Evolutionary conservation across 805 yeast genomes (phyloP), one percentile per base, ranked within the genome.

Genomic region (Wickerhamomyces hampshirensis): DNA sequence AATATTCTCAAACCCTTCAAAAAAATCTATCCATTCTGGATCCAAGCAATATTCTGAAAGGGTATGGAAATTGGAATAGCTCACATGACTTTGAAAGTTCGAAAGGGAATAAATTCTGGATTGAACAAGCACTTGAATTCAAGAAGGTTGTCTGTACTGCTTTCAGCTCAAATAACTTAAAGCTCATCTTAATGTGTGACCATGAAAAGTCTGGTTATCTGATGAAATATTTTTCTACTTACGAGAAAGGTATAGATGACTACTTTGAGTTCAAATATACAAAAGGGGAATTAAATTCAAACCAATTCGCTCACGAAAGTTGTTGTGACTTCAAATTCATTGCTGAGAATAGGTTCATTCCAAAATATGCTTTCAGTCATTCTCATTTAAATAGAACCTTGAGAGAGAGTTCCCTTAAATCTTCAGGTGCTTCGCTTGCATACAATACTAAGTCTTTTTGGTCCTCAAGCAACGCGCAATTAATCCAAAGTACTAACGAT

Each of bases 211-310:
- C 16, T 15, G 13, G 15, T 5, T 31, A 37, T 1, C 10, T 39
- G 7, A 13, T 17, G 6, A 5, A 21, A 2, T 14, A 11, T 13
- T 6, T 26, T 14, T 7, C 16, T 6, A 12, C 26, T 1, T 12
- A 9, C 4, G 30, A 8, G 1, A 24, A 38, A 3, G 12, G 34
- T 3, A 46, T 39, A 4, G 83, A 77, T 39, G 47, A 46, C 6
- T 56, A 57, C 46, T 78, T 69, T 50, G 64, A 61, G n/a, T 73
- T 75, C 48, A 51, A 62, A 0, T 76, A 69, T 48, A 44, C 36
- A 7, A 39, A 26, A 18, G 46, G 36, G 5, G 47, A 38, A 23
- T 35, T 55, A 2, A 34, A 44, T n/a, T 24, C 34, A 4, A 13
- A 3, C 4, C 6, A 18, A 8, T 39, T 39, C 32, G 23, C 10